Base-by-base conservation (phyloP, 225 moss, liverwort and hornwort species). In the Pseudoscleropodium purum region DNA sequence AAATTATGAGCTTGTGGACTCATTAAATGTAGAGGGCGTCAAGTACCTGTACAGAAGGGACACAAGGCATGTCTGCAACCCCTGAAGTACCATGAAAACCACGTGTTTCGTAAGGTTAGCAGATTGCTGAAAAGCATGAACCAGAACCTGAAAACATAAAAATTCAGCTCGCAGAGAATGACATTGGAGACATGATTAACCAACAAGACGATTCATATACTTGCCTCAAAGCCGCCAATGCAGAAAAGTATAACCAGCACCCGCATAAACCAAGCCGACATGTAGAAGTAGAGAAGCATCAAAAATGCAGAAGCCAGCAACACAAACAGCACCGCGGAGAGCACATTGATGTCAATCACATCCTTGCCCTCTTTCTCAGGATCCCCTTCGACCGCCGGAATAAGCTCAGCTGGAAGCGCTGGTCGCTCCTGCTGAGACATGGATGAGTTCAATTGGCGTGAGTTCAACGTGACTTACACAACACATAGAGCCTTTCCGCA, bases 181-280 rank as follows among this genome's bases (percentile, higher is more conserved):
- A 83, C 41, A 88, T 57, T 25, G 57, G 59, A 59, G 88, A 73
- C 64, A 78, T 43, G 43, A 51, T 49, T 70, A 37, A 75, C 79
- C 54, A 67, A 31, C 18, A 54, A 80, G 68, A 60, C 57, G 21
- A 79, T 60, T 73, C 16, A 70, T 77, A 10, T 45, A 54, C 85
- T 84, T 95, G 94, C 99, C 97, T 99, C 97, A 89, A 97, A 96
- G 88, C 99, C 99, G 79, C 99, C 99, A 80, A 99, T 97, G 92
- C 99, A 99, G 96, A 99, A 99, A 80, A 99, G 96, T 88, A 97
- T 91, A 62, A 99, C 97, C 88, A 99, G 89, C 79, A 97, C 92
- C 36, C 96, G 91, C 84, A 99, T 92, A 86, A 99, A 99, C 97
- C 96, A 96, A 87, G 96, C 94, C 64, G 99, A 99, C 99, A 99